phyloP scores from a whole-genome alignment of 768 basidiomycete genomes.

The Lanmaoa rubissima region DNA sequence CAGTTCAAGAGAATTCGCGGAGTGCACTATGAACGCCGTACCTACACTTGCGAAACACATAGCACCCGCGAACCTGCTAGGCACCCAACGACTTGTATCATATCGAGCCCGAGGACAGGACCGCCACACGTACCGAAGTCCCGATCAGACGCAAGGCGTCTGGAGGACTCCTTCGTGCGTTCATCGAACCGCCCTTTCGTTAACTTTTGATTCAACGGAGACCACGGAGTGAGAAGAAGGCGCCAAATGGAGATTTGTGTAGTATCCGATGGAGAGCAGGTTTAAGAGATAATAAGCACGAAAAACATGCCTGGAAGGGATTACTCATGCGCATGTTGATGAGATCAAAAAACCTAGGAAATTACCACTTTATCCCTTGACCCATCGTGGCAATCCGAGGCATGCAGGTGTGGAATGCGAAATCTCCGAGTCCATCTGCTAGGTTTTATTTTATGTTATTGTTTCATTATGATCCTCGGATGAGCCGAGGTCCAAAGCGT shows the following conservation, averaged over 20 bases:
- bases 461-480: slow-evolving; percentile 1
- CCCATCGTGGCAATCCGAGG: slow-evolving; percentile 1
- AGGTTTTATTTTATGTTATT: not conserved
- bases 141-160: slow-evolving; percentile 33
- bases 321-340: not conserved
- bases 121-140: slow-evolving; percentile 36
- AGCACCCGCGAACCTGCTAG: slow-evolving; percentile 1
- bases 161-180: slow-evolving; percentile 54
- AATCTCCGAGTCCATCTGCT: not conserved
- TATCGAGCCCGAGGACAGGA: not conserved
- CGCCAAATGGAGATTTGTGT: slow-evolving; percentile 19
- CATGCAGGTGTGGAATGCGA: not conserved
- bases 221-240: slow-evolving; percentile 14
- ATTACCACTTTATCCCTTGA: not conserved
- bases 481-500: not conserved
- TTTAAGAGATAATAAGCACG: slow-evolving; percentile 57
- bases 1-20: not conserved
- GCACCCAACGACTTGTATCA: not conserved
- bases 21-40: not conserved
- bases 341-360: not conserved
- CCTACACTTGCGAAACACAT: not conserved
- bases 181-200: slow-evolving; percentile 57
- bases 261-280: slow-evolving; percentile 13
- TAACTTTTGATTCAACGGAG: slow-evolving; percentile 55
- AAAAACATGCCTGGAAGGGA: slow-evolving; percentile 1